Evolutionary conservation across 2,329 filamentous ascomycete species (phyloP), one percentile per base, ranked within the genome.

Genomic region (Phialophora verrucosa): DNA sequence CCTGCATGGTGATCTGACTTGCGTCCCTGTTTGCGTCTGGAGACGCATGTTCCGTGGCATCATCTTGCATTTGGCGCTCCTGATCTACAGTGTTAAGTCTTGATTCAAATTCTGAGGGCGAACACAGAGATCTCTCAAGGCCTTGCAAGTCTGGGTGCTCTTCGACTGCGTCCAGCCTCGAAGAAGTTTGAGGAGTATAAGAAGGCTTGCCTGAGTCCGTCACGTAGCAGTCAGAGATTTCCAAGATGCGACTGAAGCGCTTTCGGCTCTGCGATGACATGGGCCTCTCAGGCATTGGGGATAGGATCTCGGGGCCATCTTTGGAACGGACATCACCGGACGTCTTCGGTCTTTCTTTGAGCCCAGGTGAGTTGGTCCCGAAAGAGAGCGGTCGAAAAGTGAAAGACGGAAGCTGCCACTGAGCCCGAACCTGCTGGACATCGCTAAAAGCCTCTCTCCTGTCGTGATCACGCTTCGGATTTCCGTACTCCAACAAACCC

Each of bases 211-310:
- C 58, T 29, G 50, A 38, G n/a, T 64, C 63, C 10, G 56, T 47
- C 20, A 49, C n/a, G 49, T 65, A 67, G 38, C 35, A 56, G 35
- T 70, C 68, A 3, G 72, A 67, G n/a, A 75, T 63, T 27, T 71
- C 71, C n/a, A 76, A 63, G n/a, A 75, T 75, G 20, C 71, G 72
- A 59, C 74, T 75, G 63, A 75, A 76, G 32, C 72, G 68, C 62
- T 72, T 70, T 23, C 71, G 66, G 54, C 67, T 74, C 38, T 73
- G 72, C n/a, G 74, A 75, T 20, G 70, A 73, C 53, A 74, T 70
- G 12, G 74, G 73, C 25, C 74, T 59, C 64, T 75, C 72, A 27
- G 74, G 74, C 51, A 72, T 72, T 49, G 74, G 74, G n/a, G 73
- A 74, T 25, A 73, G 57, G 29, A 76, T 75, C 31, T 73, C 67